Evolutionary conservation across 2,329 filamentous ascomycete species (phyloP), one percentile per base, ranked within the genome.

Genomic region (Claviceps citrina): DNA sequence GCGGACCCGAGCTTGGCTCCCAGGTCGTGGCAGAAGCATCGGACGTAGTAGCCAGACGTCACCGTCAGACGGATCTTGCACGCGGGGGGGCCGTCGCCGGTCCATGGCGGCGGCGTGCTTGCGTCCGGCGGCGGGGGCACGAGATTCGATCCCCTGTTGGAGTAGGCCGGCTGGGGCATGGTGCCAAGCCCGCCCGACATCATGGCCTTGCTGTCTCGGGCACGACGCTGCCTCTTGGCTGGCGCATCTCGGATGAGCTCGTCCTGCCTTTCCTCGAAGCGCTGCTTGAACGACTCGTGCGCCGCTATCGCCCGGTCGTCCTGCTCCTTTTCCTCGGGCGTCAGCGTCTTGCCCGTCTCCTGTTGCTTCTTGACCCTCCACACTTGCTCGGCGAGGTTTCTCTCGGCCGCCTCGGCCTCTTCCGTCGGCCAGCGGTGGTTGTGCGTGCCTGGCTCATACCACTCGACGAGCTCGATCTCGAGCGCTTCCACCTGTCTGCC

Each of bases 1-100:
- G 84, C 77, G 10, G 85, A 93, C 39, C 74, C 77, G 12, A 95
- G 70, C 49, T 84, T 85, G 48, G 78, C 68, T 18, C 89, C 91
- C 3, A 98, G 70, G 53, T 98, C 91, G 56, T 96, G 86, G 51
- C 85, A 87, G 49, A 98, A 76, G 43, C 83, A 93, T 46, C 91
- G 81, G 12, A 98, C 87, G 59, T 98, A 98, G 67, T 95, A 98
- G 30, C 91, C 91, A 0, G 86, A 93, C 2, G 86, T 86, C 38
- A 95, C 89, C 1, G 84, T 93, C 75, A 98, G 85, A 42, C 82
- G 78, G 44, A 98, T 76, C 54, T 76, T 81, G 36, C 76, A 83
- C 1, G 89, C 91, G 1, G 89, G 76, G 1, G 85, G 77, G 0
- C 71, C 75, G 52, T 77, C 64, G 55, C 67, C 73, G 30, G 63